Base-by-base conservation (phyloP, 1,284 basidiomycete genomes). In the Tilletia caries region DNA sequence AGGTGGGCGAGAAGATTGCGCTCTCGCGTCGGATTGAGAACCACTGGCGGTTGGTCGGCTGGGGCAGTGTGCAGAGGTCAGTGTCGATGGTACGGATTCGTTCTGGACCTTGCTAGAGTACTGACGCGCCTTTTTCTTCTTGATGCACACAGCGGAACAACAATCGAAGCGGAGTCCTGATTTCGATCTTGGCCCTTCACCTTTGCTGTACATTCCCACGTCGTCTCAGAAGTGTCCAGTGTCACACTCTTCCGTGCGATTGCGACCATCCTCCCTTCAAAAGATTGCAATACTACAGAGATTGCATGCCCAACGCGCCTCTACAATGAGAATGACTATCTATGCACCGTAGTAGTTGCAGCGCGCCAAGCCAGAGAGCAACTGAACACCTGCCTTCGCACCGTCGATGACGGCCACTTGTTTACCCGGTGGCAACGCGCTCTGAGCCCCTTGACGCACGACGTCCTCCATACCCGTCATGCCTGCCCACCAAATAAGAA, bases 1-100 rank as follows among this genome's bases (percentile, higher is more conserved):
- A 82, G 70, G 77, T 82, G 15, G 81, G 80, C 54, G 81, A 83
- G 67, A 83, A 83, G 74, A 82, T 83, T 66, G 81, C 81, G 5
- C 71, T 83, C 12, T 73, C 70, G 25, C 75, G 81, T 58, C 70
- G 81, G 68, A 81, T 83, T 70, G 92, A 98, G 86, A 97, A 97
- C 86, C 95, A 98, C 86, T 98, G 95, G 95, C 84, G 87, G 68
- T 82, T 88, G 77, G 87, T 88, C 67, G 87, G 87, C 74, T 83
- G 81, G 75, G 79, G 83, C 71, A 77, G 75, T 64, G 79, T 78
- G 34, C 75, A 77, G 52, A 44, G 27, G 34, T 65, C 44, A 72
- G 65, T 66, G 18, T 33, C 32, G n/a, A n/a, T n/a, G 8, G 41
- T 44, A 8, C 18, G 41, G 10, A 8, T 44, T 44, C 18, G 10